Evolutionary conservation across 2,329 filamentous ascomycete genomes (phyloP), one percentile per base, ranked within the genome.

Genomic region (Epichloe typhina): DNA sequence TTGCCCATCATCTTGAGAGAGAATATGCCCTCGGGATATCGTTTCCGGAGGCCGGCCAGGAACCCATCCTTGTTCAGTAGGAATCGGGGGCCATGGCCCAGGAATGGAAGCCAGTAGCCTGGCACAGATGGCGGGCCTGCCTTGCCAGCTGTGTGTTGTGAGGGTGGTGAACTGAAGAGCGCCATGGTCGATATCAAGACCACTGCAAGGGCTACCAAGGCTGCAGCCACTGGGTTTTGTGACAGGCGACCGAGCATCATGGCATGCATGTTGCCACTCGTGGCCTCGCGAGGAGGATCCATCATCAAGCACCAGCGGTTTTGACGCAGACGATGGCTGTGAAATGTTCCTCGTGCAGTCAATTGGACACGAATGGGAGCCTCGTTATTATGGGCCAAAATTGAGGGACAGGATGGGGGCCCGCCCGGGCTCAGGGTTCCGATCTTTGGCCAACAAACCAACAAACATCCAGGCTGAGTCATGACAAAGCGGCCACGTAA

Each of bases 131-230:
- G 62, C 3, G 48, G 40, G 12, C 41, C 35, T 8, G 47, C 55
- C 36, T 51, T 57, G 33, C 53, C 53, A 15, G 56, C 53, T 53
- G 21, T 11, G 49, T 50, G 48, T 4, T 53, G 58, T 51, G 33
- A 53, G 33, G 33, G 46, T 44, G 40, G 54, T 84, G 74, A 81
- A 55, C 46, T 19, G 39, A 52, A 53, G 33, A 53, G 48, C 47
- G 17, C 52, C 45, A 21, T 53, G 37, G 44, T 54, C 40, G 36
- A 45, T 17, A 47, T 12, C 21, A 54, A 31, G 26, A 49, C 11
- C 4, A 49, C 43, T 5, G 51, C 44, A 36, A 49, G 11, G 5
- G 54, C 47, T 19, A 38, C 13, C 9, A 52, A 15, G 7, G 37
- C 19, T 0, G 49, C 37, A 13, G 46, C 2, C 4, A 45, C 11